Evolutionary conservation across 345 rosid genomes (phyloP), one percentile per base, ranked within the genome.

Genomic region (Durio zibethinus): DNA sequence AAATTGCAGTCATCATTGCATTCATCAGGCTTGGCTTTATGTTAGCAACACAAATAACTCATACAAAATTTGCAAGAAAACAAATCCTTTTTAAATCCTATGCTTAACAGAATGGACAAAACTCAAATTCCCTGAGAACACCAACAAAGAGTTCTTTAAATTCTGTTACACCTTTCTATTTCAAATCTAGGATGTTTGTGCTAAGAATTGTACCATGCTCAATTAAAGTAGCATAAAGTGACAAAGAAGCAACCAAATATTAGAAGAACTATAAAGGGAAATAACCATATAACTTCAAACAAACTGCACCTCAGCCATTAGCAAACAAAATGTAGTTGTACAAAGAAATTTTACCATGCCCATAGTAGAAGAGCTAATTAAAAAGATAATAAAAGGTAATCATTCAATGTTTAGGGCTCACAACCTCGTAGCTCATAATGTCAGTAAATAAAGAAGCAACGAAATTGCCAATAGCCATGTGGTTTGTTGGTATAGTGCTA

Each of bases 61-160:
- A 69, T 27, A 68, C 56, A 69, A 69, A 69, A 27, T 20, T 69
- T 47, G 73, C 40, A 45, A 45, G 56, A 27, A 69, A 47, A 67
- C 20, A 42, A 42, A 20, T 35, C 71, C 48, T 66, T 65, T 9
- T 21, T 6, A 25, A 23, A 67, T 69, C 57, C 5, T 16, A 45
- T 15, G 38, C 36, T 69, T 27, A 25, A 45, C 33, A 69, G 38
- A 69, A 45, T 47, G 23, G 73, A 52, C 20, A 69, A 69, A 45
- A 69, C 15, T 47, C 16, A 69, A 7, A 69, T 47, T 69, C 36
- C 23, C 23, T 69, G 1, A 0, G 56, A 27, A 31, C 60, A 29
- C 21, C 25, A 52, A 70, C 59, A 70, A 18, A 70, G 52, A 9
- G 42, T 29, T 29, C 36, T 47, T 67, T 40, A n/a, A n/a, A n/a